Conservation (phyloP, 1,284 basidiomycete species). For the Boletellus deceptivus region DNA sequence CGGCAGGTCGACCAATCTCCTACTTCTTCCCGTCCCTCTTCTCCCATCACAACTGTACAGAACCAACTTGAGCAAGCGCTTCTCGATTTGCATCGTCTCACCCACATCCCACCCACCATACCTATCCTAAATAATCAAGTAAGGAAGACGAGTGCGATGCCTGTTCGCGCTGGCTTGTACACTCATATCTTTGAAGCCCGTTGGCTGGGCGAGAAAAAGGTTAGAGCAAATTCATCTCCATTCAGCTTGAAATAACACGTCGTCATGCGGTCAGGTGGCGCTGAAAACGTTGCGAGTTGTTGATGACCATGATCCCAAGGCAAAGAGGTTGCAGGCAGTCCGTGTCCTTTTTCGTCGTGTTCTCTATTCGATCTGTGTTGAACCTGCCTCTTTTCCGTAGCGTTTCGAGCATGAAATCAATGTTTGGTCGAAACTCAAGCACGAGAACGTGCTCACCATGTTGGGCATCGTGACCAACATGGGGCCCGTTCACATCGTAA, state of each 20-base stretch:
- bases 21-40: slow-evolving; percentile 19
- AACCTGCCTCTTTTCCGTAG: slow-evolving; percentile 29
- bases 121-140: slow-evolving; percentile 52
- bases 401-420: slow-evolving; percentile 53
- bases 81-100: slow-evolving; percentile 44
- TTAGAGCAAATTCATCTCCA: slow-evolving; percentile 7
- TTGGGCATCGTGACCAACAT: slow-evolving; percentile 54
- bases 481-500: slow-evolving; percentile 48
- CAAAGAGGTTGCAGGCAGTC: slow-evolving; percentile 36
- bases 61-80: slow-evolving; percentile 43
- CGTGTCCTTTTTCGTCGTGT: background rate
- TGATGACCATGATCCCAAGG: slow-evolving; percentile 40
- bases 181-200: slow-evolving; percentile 51
- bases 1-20: slow-evolving; percentile 27
- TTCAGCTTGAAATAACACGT: background rate
- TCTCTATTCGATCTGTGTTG: background rate
- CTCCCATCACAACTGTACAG: slow-evolving; percentile 35
- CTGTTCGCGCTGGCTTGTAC: slow-evolving; percentile 47
- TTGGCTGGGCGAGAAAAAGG: slow-evolving; percentile 53
- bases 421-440: slow-evolving; percentile 49
- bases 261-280: slow-evolving; percentile 42
- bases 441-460: slow-evolving; percentile 44
- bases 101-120: slow-evolving; percentile 49
- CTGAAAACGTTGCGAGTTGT: slow-evolving; percentile 50
- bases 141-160: slow-evolving; percentile 30